Evolutionary conservation across 768 basidiomycete genomes (phyloP).

Genomic region (Boletus subparvulus): DNA sequence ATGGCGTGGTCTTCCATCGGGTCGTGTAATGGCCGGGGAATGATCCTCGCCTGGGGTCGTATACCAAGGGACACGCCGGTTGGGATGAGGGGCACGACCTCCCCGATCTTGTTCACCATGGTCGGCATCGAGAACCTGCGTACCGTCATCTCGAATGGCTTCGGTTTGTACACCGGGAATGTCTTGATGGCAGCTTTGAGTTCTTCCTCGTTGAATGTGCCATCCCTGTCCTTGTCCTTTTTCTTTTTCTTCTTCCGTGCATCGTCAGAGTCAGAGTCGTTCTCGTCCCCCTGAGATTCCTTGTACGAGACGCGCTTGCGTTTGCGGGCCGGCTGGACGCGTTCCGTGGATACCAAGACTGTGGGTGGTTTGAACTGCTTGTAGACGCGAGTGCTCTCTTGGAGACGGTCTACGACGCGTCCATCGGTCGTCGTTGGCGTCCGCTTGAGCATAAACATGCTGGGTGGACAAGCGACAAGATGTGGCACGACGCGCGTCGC

Average conservation of each 20-base stretch:
- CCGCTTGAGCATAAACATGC: slow-evolving; percentile 60
- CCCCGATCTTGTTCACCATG: slow-evolving; percentile 72
- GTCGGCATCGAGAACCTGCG: slow-evolving; percentile 82
- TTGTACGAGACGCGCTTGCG: slow-evolving; percentile 89
- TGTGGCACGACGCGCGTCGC: too few relatives aligned
- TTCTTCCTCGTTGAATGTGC: slow-evolving; percentile 62
- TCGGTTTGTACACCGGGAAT: slow-evolving; percentile 80
- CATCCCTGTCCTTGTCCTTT: slow-evolving; percentile 57
- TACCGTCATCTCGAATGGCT: slow-evolving; percentile 61
- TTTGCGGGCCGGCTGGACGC: slow-evolving; percentile 70
- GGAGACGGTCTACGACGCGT: slow-evolving; percentile 61
- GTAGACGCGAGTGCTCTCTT: slow-evolving; percentile 70
- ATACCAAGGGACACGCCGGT: slow-evolving; percentile 82
- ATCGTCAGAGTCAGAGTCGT: slow-evolving; percentile 55
- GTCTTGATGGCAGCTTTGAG: slow-evolving; percentile 61
- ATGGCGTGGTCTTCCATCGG: slow-evolving; percentile 98
- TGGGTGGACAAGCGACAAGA: neutral
- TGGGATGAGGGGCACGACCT: slow-evolving; percentile 50
- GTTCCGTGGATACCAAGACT: slow-evolving; percentile 42
- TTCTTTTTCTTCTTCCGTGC: slow-evolving; percentile 61
- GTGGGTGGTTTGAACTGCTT: slow-evolving; percentile 82
- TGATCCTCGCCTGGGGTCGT: slow-evolving; percentile 72
- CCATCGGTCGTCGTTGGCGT: slow-evolving; percentile 71
- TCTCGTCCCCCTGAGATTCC: slow-evolving; percentile 57
- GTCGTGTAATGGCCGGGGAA: slow-evolving; percentile 92